These are phyloP conservation scores for Aspergillus fumigatus DNA, from an alignment of 2,329 filamentous ascomycete genomes.

Conservation along the genomic window DNA sequence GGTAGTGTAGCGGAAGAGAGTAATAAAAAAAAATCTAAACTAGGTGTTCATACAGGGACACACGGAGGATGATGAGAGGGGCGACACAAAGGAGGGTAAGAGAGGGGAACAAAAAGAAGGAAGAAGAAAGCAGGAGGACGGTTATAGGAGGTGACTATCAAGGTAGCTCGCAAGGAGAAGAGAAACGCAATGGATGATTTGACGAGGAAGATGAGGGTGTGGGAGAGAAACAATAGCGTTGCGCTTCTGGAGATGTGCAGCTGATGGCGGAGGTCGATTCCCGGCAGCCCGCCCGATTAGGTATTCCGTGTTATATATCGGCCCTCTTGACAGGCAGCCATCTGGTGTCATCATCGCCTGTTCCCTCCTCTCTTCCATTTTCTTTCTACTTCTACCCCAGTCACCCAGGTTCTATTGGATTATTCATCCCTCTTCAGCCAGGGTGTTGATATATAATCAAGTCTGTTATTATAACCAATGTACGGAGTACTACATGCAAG, in stretches of 20 bases:
- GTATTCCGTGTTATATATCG: not conserved
- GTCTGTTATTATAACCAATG: too few species aligned
- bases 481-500: too few species aligned
- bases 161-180: not conserved
- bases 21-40: not conserved
- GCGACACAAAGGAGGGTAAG: not conserved
- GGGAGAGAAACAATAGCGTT: constrained; percentile 2
- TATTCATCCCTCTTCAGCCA: too few species aligned
- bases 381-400: not conserved
- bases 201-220: not conserved
- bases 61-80: constrained; percentile 1
- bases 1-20: not conserved
- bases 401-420: not conserved
- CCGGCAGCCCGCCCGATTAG: constrained; percentile 5
- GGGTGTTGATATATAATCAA: too few species aligned
- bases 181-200: not conserved
- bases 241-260: constrained; percentile 9
- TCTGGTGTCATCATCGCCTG: not conserved
- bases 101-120: not conserved
- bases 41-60: constrained; percentile 3
- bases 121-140: not conserved
- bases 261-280: constrained; percentile 4
- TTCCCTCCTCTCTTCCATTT: not conserved
- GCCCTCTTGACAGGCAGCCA: not conserved
- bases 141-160: too few species aligned